Percentiles rank a stretch among this genome's conserved stretches.
phyloP scores from a whole-genome alignment of 2,329 filamentous ascomycete genomes.

The Sporothrix globosa region DNA sequence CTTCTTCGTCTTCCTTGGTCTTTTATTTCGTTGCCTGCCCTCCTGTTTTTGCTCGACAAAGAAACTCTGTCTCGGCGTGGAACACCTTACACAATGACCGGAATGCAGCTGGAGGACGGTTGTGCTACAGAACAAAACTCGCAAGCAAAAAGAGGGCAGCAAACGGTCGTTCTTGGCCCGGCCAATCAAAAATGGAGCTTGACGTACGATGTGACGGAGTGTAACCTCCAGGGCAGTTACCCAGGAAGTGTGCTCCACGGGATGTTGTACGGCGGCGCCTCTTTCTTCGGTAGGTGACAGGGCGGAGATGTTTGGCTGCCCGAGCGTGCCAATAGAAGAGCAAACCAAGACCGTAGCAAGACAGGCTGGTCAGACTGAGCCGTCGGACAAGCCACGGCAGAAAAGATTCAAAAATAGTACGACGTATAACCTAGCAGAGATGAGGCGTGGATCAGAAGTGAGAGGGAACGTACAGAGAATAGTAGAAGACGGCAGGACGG shows the following conservation, averaged over 20 bases:
- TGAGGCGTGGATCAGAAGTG: not conserved
- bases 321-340: not conserved
- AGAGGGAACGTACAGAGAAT: not conserved
- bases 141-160: not conserved
- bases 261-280: conserved; percentile 16
- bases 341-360: not conserved
- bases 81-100: not conserved
- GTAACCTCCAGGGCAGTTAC: not conserved
- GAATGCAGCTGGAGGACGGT: conserved; percentile 3
- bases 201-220: not conserved
- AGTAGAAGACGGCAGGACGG: not conserved
- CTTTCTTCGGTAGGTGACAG: conserved; percentile 13
- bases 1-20: not conserved
- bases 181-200: not conserved
- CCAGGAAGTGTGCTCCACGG: not conserved
- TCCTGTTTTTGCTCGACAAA: not conserved
- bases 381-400: not conserved
- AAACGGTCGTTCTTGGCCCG: not conserved
- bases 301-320: not conserved
- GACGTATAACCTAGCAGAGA: not conserved
- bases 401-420: conserved; percentile 3
- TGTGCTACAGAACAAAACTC: conserved; percentile 15
- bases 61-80: conserved; percentile 1
- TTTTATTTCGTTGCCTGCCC: not conserved
- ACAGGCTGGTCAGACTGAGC: not conserved